Evolutionary conservation across 192 early-diverging fungal species (phyloP), one percentile per base, ranked within the genome.

Genomic region (Backusella circina): DNA sequence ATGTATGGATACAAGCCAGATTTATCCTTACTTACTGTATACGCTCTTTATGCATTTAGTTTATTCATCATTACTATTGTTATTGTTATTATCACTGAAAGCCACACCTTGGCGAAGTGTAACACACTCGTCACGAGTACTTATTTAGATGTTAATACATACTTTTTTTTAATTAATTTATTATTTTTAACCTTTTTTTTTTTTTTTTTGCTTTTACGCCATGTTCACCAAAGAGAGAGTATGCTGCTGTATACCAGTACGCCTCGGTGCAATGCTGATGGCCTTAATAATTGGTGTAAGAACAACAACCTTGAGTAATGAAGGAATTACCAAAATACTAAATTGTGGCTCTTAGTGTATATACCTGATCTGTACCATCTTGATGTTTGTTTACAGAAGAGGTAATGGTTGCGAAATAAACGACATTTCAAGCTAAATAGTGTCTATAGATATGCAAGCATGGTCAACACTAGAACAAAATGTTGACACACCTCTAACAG

Each of bases 201-300:
- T 9, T n/a, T 21, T 54, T 26, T 23, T 54, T n/a, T 10, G 10
- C 8, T 23, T 54, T 61, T 61, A 26, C 21, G 10, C 38, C 38
- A 71, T 44, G 69, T 21, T 44, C 21, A 44, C 16, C n/a, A 37
- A 71, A 15, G 65, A 75, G 8, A 67, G 38, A 68, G 67, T 75
- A 15, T 68, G 64, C 35, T 75, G 74, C 7, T 75, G 74, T 16
- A 36, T 75, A 31, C 74, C 74, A 28, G 67, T 66, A 12, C 64
- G 74, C 6, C n/a, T 75, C 31, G 74, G 74, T 38, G 65, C 50
- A 32, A 39, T 75, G 16, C 32, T 75, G 3, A 75, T 75, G 47
- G 67, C 74, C 7, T 39, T 66, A 9, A 36, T 69, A 30, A 44
- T 75, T 38, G 50, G 33, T 69, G 74, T 75, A 68, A 75, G 74